Evolutionary conservation across 306 rosid genomes (phyloP).

Genomic region (Gynostemma pentaphyllum): DNA sequence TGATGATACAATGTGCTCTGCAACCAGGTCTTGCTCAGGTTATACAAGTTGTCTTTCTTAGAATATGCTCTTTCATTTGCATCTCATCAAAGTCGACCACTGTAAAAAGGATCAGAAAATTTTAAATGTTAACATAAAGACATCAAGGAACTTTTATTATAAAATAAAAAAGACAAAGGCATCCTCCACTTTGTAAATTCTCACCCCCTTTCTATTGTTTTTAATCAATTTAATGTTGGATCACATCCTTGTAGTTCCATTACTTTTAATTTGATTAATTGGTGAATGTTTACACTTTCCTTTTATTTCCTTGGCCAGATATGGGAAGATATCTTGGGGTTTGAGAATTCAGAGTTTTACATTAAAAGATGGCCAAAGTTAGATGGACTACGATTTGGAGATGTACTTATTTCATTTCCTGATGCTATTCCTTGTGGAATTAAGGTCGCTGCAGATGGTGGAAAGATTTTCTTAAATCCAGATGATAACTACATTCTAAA

Average conservation of each 20-base stretch:
- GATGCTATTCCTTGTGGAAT: conserved; percentile 96
- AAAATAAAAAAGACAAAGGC: too few species aligned
- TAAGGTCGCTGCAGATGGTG: conserved; percentile 80
- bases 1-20: conserved; percentile 97
- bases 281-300: conserved; percentile 1
- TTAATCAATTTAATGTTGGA: neutral
- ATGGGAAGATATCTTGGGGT: conserved; percentile 98
- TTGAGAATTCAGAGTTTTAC: conserved; percentile 98
- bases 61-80: neutral
- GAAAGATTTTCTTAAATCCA: conserved; percentile 76
- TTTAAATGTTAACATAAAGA: too few species aligned
- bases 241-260: neutral
- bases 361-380: conserved; percentile 84
- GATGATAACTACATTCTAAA: conserved; percentile 65
- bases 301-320: conserved; percentile 44
- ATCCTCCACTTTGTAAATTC: conserved; percentile 5
- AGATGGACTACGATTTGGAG: conserved; percentile 55
- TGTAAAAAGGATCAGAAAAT: too few species aligned
- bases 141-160: too few species aligned
- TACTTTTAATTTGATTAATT: neutral
- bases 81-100: neutral
- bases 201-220: neutral
- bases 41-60: conserved; percentile 1
- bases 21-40: conserved; percentile 99
- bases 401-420: conserved; percentile 76